These are phyloP conservation scores for Pichia norvegensis DNA, from an alignment of 1,139 yeast species.

Conservation along the genomic window DNA sequence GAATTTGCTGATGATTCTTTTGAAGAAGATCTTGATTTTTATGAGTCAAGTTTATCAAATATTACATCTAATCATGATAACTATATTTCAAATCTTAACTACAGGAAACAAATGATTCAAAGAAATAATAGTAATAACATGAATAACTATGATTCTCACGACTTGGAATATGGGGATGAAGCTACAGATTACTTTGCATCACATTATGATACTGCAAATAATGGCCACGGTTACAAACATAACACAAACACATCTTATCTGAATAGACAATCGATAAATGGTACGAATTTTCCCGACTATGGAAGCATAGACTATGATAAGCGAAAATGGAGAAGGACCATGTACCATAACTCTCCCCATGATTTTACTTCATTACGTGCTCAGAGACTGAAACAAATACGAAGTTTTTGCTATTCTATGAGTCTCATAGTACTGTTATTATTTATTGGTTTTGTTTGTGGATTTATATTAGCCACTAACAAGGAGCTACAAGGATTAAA, in stretches of 20 bases:
- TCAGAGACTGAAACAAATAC: conserved; percentile 34
- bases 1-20: conserved; percentile 27
- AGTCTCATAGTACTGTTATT: conserved; percentile 48
- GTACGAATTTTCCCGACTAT: conserved; percentile 12
- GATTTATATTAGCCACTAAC: conserved; percentile 79
- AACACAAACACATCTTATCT: conserved; percentile 2
- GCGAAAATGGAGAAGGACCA: conserved; percentile 23
- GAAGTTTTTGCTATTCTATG: conserved; percentile 50
- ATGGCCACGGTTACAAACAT: neutral
- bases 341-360: conserved; percentile 54
- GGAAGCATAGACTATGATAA: conserved; percentile 19
- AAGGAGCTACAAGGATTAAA: conserved; percentile 69
- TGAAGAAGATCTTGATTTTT: conserved; percentile 22
- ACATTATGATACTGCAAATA: conserved; percentile 1
- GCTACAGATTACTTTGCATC: conserved; percentile 8
- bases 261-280: conserved; percentile 5
- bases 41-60: conserved; percentile 15
- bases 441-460: conserved; percentile 67
- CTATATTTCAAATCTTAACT: conserved; percentile 1
- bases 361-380: conserved; percentile 33
- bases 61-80: conserved; percentile 1
- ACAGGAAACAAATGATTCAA: neutral
- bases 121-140: neutral
- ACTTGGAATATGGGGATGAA: conserved; percentile 12
- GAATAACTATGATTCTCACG: conserved; percentile 2